phyloP scores from a whole-genome alignment of 2,329 filamentous ascomycete genomes.

The Phyllosticta ampelicida region DNA sequence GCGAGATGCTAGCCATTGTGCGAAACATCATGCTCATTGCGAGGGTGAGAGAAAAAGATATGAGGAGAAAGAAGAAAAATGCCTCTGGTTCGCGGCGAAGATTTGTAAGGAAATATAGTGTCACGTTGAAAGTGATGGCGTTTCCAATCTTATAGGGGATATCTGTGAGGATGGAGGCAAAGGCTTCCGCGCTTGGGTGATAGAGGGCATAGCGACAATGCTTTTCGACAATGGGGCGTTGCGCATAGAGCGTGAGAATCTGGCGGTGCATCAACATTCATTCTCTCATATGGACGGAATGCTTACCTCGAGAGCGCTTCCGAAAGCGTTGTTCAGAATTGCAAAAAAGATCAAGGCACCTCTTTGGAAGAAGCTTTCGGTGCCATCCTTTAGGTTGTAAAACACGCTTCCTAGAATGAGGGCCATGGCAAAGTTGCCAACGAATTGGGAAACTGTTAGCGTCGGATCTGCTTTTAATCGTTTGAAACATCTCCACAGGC shows the following conservation, averaged over 20 bases:
- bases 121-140: conserved; percentile 63
- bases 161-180: conserved; percentile 76
- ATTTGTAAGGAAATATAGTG: conserved; percentile 80
- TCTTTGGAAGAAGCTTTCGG: conserved; percentile 65
- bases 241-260: conserved; percentile 51
- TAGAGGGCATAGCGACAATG: conserved; percentile 79
- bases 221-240: conserved; percentile 88
- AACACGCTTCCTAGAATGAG: conserved; percentile 74
- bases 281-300: not conserved
- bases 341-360: conserved; percentile 80
- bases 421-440: conserved; percentile 66
- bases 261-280: not conserved
- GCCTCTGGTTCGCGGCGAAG: conserved; percentile 60
- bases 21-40: conserved; percentile 83
- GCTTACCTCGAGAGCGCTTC: conserved; percentile 59
- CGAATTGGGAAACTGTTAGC: conserved; percentile 55
- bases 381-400: conserved; percentile 58
- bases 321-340: conserved; percentile 75
- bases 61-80: conserved; percentile 79
- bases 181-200: conserved; percentile 80
- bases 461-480: conserved; percentile 67
- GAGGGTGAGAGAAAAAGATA: conserved; percentile 62
- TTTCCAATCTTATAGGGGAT: conserved; percentile 75
- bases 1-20: conserved; percentile 64
- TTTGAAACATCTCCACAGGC: conserved; percentile 69